Percentiles rank a stretch among this genome's conserved stretches.
phyloP scores from a whole-genome alignment of 441 rosid genomes.

The Erysimum cheiri region DNA sequence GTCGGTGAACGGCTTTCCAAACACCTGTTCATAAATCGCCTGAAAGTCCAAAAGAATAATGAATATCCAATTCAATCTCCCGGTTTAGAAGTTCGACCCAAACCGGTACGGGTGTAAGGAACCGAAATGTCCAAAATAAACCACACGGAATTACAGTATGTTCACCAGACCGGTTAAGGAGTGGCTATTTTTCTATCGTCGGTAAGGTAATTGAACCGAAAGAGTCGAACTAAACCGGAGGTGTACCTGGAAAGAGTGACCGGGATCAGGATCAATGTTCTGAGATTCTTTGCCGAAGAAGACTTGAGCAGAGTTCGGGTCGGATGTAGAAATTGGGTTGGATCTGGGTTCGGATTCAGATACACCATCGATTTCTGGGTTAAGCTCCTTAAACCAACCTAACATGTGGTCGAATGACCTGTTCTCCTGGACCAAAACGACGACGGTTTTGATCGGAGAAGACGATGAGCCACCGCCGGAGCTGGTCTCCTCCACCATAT shows the following conservation, averaged over 20 bases:
- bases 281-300: conserved; percentile 59
- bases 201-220: background rate
- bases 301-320: conserved; percentile 53
- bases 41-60: background rate
- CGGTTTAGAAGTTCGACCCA: conserved; percentile 12
- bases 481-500: conserved; percentile 48
- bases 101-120: background rate
- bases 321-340: conserved; percentile 71
- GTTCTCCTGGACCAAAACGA: conserved; percentile 85
- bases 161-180: conserved; percentile 3
- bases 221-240: conserved; percentile 16
- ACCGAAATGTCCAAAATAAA: background rate
- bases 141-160: background rate
- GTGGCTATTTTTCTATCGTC: background rate
- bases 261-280: conserved; percentile 85
- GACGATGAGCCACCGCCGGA: conserved; percentile 36
- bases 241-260: conserved; percentile 73
- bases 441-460: conserved; percentile 81
- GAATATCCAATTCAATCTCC: background rate
- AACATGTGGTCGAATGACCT: conserved; percentile 89
- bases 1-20: conserved; percentile 65
- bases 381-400: conserved; percentile 83
- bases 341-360: conserved; percentile 81
- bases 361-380: conserved; percentile 80
- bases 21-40: conserved; percentile 87